Conservation (phyloP, 768 basidiomycete genomes). For the Hortiboletus flavorubellus region DNA sequence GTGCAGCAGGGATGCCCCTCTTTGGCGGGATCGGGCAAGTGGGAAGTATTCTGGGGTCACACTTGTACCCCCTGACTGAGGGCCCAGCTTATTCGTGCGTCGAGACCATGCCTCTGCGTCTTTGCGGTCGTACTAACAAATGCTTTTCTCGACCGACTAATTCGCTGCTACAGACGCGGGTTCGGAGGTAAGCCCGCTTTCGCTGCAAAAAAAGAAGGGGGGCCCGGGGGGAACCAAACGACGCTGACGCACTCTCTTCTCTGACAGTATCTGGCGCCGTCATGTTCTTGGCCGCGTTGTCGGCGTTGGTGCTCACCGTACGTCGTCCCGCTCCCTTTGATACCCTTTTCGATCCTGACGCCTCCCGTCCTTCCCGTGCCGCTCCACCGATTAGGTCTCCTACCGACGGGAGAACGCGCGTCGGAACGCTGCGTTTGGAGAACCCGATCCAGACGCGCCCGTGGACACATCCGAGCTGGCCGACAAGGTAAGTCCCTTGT, state of each 20-base stretch:
- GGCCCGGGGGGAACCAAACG: too few species aligned
- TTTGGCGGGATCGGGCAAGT: slow-evolving; percentile 42
- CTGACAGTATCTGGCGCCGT: slow-evolving; percentile 18
- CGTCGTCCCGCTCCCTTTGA: background rate
- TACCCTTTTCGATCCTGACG: background rate
- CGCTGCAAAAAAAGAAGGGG: background rate
- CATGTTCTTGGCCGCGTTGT: slow-evolving; percentile 23
- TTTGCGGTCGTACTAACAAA: background rate
- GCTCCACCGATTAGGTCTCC: slow-evolving; percentile 41
- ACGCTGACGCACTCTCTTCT: background rate
- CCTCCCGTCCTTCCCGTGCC: too few species aligned
- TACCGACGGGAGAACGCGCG: slow-evolving; percentile 60
- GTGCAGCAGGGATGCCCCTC: slow-evolving; percentile 40
- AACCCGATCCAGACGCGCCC: slow-evolving; percentile 40
- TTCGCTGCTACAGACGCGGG: slow-evolving; percentile 11
- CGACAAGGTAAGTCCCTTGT: slow-evolving; percentile 37
- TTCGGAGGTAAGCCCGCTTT: slow-evolving; percentile 12
- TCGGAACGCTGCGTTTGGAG: slow-evolving; percentile 52
- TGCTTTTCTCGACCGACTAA: too few species aligned
- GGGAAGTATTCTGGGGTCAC: slow-evolving; percentile 41
- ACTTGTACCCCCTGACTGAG: slow-evolving; percentile 40
- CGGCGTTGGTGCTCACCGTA: slow-evolving; percentile 21
- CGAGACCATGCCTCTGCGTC: background rate
- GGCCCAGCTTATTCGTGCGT: slow-evolving; percentile 39
- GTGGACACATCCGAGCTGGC: slow-evolving; percentile 66